Evolutionary conservation across 106 monocot genomes (phyloP).

Genomic region (Phalaenopsis aphrodite): DNA sequence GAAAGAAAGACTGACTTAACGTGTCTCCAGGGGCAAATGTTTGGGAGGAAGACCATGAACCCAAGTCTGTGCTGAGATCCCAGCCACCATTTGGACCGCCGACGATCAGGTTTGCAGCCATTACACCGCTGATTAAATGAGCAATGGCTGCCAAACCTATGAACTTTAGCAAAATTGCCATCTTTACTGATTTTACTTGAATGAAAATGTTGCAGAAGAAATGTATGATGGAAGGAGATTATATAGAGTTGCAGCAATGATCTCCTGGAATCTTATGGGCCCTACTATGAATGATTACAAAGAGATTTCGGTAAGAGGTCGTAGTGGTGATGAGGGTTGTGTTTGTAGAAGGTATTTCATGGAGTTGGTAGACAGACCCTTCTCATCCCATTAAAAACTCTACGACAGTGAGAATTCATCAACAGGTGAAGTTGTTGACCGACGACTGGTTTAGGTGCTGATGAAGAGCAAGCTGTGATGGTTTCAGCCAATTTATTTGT

Average conservation of each 20-base stretch:
- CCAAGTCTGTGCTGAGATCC: not conserved
- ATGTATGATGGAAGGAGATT: not conserved
- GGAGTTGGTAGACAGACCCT: not conserved
- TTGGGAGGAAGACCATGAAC: constrained; percentile 4
- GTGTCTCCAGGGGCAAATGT: not conserved
- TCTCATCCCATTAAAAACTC: not conserved
- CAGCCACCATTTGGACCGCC: not conserved
- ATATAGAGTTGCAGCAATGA: not conserved
- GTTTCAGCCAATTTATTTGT: too few relatives aligned
- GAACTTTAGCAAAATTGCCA: not conserved
- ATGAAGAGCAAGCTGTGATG: not conserved
- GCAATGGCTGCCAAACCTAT: not conserved
- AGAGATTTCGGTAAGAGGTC: too few relatives aligned
- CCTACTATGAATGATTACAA: too few relatives aligned
- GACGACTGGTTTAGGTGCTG: not conserved
- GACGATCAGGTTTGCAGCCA: not conserved
- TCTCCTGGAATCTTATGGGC: not conserved
- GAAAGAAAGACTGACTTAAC: not conserved
- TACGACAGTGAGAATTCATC: not conserved
- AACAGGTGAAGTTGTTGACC: not conserved
- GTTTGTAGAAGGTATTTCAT: not conserved
- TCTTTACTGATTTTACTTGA: not conserved
- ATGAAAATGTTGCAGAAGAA: not conserved
- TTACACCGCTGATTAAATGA: not conserved
- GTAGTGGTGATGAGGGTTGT: too few relatives aligned